Evolutionary conservation across 2,329 filamentous ascomycete genomes (phyloP).

Genomic region (Sporothrix mexicana): DNA sequence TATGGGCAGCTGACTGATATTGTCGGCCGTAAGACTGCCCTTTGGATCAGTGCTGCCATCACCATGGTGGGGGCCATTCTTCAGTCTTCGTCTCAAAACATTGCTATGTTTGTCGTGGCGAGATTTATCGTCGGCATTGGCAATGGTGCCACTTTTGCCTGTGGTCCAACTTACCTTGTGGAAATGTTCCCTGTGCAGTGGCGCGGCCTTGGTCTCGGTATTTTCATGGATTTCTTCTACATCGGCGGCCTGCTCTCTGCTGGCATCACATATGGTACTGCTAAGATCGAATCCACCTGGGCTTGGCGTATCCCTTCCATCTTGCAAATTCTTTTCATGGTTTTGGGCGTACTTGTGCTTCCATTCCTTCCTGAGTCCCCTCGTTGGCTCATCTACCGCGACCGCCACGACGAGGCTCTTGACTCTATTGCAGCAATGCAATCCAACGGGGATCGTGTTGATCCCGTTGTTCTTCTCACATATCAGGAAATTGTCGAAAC

Average conservation of each 20-base stretch:
- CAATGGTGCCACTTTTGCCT: constrained; percentile 41
- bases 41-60: constrained; percentile 35
- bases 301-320: constrained; percentile 39
- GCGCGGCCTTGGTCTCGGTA: constrained; percentile 48
- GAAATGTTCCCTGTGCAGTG: constrained; percentile 31
- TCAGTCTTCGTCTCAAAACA: constrained; percentile 39
- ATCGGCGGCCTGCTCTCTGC: constrained; percentile 3
- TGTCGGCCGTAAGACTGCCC: constrained; percentile 36
- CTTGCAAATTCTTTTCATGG: constrained; percentile 38
- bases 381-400: constrained; percentile 35
- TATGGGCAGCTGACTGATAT: background rate
- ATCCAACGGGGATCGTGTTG: constrained; percentile 37
- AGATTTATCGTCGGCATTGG: constrained; percentile 48
- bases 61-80: constrained; percentile 39
- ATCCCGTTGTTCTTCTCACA: constrained; percentile 20
- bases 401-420: constrained; percentile 41
- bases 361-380: constrained; percentile 36
- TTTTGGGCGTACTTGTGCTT: constrained; percentile 41
- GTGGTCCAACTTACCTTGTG: constrained; percentile 29
- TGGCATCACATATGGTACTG: constrained; percentile 31
- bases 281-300: constrained; percentile 32
- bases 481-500: constrained; percentile 35
- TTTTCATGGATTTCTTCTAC: constrained; percentile 38
- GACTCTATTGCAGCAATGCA: constrained; percentile 50
- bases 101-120: constrained; percentile 41